Base-by-base conservation (phyloP, 805 yeast genomes). In the Yarrowia sp. region DNA sequence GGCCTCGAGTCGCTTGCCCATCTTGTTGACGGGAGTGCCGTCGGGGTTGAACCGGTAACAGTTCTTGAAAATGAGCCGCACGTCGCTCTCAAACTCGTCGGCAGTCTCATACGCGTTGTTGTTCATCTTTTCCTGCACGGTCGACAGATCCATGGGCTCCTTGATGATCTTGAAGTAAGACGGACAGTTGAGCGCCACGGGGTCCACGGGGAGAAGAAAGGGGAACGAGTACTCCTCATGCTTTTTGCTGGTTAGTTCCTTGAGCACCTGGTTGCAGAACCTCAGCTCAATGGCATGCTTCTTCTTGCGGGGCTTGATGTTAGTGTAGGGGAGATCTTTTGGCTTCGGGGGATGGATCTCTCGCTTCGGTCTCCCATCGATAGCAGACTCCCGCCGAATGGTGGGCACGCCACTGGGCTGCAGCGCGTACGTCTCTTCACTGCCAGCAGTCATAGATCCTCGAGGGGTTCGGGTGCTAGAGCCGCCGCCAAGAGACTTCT, bases 271-370 rank as follows among this genome's bases (percentile, higher is more conserved):
- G 69, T 85, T 88, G 73, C 96, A 90, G 76, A 88, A 95, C 72
- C 92, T 83, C 74, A 95, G 82, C 75, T 93, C 98, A 10, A 93
- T 88, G 41, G 93, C 96, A 73, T 81, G 86, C 79, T 91, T 93
- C 83, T 93, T 92, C 77, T 90, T 90, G 69, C 96, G 84, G 51
- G 99, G 99, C 73, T 92, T 82, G 63, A 85, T 85, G 72, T 92
- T 97, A 24, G 77, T 75, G 72, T 90, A 91, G 3, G 96, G 96
- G 75, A 92, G 84, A 74, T 95, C 98, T 73, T 90, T 90, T 33
- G 97, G 90, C 73, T 89, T 88, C 63, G 99, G 99, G 3, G 99
- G 99, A 74, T 92, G 98, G 54, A 95, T 91, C 70, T 91, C 95
- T 70, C 99, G 85, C 76, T 93, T 93, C 40, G 98, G 98, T 69